Evolutionary conservation across 441 rosid species (phyloP).

Genomic region (Iberis amara): DNA sequence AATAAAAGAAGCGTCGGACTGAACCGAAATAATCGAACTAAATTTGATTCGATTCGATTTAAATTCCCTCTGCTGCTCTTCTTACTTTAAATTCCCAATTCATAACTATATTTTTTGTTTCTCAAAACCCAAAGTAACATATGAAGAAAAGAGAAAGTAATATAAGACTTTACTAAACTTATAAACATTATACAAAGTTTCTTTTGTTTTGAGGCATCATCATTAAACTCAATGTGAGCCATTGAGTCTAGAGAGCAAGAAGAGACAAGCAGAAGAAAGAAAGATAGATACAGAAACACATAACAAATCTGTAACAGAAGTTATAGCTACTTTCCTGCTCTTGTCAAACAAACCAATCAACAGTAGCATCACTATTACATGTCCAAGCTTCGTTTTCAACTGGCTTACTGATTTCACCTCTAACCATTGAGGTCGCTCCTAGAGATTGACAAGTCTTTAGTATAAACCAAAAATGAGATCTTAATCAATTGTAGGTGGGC

Average conservation of each 20-base stretch:
- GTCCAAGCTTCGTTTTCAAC: slow-evolving; percentile 88
- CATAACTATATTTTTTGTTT: too few species aligned
- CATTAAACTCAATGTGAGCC: slow-evolving; percentile 37
- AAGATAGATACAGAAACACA: slow-evolving; percentile 79
- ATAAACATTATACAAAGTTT: slow-evolving; percentile 18
- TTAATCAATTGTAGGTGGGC: not conserved
- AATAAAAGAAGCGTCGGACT: too few species aligned
- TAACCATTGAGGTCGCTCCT: slow-evolving; percentile 91
- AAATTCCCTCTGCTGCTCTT: too few species aligned
- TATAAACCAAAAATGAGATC: slow-evolving; percentile 9
- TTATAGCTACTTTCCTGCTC: slow-evolving; percentile 66
- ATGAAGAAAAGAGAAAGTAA: too few species aligned
- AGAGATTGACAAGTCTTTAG: not conserved
- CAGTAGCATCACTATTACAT: slow-evolving; percentile 96
- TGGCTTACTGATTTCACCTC: slow-evolving; percentile 71
- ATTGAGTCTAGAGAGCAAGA: slow-evolving; percentile 69
- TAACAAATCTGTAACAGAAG: slow-evolving; percentile 61
- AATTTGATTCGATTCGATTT: too few species aligned
- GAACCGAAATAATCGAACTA: too few species aligned
- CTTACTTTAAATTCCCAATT: too few species aligned
- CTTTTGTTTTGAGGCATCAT: not conserved
- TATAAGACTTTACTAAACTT: slow-evolving; percentile 7
- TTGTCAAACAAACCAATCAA: slow-evolving; percentile 84
- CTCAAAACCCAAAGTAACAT: too few species aligned
- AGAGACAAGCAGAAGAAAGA: slow-evolving; percentile 74